Percentiles rank a stretch among this genome's conserved stretches.
Conservation (phyloP, 2,329 filamentous ascomycete species). For the Aspergillus aculeatinus region DNA sequence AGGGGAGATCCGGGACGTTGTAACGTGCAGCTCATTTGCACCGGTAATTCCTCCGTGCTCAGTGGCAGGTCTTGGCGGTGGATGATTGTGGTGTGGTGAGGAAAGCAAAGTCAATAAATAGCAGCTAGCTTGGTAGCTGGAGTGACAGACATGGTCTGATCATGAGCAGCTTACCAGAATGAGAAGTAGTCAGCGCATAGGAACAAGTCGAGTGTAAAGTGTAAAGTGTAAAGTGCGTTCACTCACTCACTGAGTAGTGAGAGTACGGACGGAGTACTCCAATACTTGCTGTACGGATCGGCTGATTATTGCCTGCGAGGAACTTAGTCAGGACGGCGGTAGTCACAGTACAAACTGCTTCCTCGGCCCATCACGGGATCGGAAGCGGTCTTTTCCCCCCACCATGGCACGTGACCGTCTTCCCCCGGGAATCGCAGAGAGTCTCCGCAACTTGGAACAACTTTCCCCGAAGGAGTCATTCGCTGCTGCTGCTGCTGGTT, state of each 20-base stretch:
- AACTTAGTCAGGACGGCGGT: too few relatives aligned
- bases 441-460: constrained; percentile 20
- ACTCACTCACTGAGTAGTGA: not conserved
- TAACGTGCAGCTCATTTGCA: constrained; percentile 16
- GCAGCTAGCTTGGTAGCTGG: not conserved
- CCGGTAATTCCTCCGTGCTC: constrained; percentile 14
- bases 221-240: not conserved
- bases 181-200: too few relatives aligned
- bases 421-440: constrained; percentile 19
- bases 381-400: not conserved
- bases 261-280: too few relatives aligned
- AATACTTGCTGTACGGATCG: constrained; percentile 1
- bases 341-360: not conserved
- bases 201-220: too few relatives aligned
- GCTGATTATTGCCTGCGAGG: not conserved
- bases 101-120: not conserved
- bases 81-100: not conserved
- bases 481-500: not conserved
- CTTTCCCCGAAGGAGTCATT: constrained; percentile 17
- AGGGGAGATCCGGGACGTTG: constrained; percentile 29
- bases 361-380: constrained; percentile 24
- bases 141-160: not conserved
- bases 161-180: not conserved
- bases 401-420: constrained; percentile 24
- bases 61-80: not conserved